phyloP scores from a whole-genome alignment of 805 yeast species.

The Yarrowia osloensis region DNA sequence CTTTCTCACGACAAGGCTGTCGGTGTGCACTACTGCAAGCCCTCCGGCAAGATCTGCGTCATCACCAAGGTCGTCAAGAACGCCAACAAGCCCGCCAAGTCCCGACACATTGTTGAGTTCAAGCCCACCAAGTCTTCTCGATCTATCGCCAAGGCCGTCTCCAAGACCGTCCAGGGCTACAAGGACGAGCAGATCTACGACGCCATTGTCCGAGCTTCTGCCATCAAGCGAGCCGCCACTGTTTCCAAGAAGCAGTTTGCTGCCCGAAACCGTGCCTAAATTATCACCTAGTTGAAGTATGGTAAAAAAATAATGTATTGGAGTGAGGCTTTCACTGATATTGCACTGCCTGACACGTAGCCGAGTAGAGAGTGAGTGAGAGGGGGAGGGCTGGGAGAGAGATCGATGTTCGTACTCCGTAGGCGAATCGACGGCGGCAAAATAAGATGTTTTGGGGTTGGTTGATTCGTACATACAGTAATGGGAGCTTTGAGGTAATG shows the following conservation, averaged over 20 bases:
- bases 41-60: constrained; percentile 47
- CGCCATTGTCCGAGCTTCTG: constrained; percentile 53
- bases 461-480: too few relatives aligned
- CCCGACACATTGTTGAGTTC: constrained; percentile 46
- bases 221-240: constrained; percentile 46
- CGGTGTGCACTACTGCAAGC: constrained; percentile 46
- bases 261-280: constrained; percentile 34
- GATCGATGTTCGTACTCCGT: too few relatives aligned
- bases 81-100: constrained; percentile 52
- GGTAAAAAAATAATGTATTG: constrained; percentile 17
- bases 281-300: constrained; percentile 3
- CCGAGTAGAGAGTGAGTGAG: neutral
- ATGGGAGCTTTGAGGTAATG: too few relatives aligned
- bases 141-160: constrained; percentile 49
- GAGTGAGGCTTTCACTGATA: constrained; percentile 6
- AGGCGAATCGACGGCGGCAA: too few relatives aligned
- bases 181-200: constrained; percentile 52
- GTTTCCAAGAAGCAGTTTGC: constrained; percentile 45
- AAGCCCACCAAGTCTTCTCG: constrained; percentile 49
- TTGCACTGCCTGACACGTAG: neutral
- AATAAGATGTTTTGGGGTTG: too few relatives aligned
- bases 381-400: neutral
- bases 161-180: constrained; percentile 51
- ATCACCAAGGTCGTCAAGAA: constrained; percentile 49
- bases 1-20: constrained; percentile 53